phyloP scores from a whole-genome alignment of 1,139 yeast species.

The Geotrichum restrictum region DNA sequence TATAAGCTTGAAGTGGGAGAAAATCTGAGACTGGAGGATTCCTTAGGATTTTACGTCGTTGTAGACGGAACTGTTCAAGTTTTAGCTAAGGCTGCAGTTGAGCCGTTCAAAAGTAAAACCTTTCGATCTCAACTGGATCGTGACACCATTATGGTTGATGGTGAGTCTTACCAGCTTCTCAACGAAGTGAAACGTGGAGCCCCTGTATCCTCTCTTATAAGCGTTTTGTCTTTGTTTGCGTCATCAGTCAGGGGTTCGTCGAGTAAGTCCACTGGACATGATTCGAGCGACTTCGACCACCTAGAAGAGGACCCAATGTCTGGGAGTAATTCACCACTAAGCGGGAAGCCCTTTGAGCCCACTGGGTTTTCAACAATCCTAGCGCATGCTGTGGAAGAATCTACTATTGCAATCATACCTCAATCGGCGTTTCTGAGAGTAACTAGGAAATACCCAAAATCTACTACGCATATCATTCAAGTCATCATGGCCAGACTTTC shows the following conservation, averaged over 20 bases:
- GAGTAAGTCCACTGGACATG: no score
- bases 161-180: constrained; percentile 63
- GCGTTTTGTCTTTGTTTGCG: constrained; percentile 69
- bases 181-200: constrained; percentile 82
- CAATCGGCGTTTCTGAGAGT: constrained; percentile 73
- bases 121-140: constrained; percentile 33
- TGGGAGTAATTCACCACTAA: no score
- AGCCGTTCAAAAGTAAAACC: constrained; percentile 1
- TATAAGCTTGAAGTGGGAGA: constrained; percentile 78
- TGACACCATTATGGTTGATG: constrained; percentile 47
- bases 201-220: constrained; percentile 77
- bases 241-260: constrained; percentile 33
- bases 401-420: constrained; percentile 91
- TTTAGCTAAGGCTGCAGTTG: constrained; percentile 50
- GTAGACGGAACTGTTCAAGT: constrained; percentile 89
- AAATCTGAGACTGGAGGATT: constrained; percentile 64
- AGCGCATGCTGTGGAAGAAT: constrained; percentile 59
- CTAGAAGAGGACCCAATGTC: no score
- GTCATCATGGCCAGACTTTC: constrained; percentile 83
- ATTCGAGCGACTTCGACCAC: no score
- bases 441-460: constrained; percentile 73
- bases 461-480: constrained; percentile 90
- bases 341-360: no score
- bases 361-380: constrained; percentile 29
- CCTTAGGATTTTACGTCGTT: constrained; percentile 84